A percentile compares a stretch with the other conserved stretches of the same genome.
These are phyloP conservation scores for Sporothrix pallida DNA, from an alignment of 2,329 filamentous ascomycete species.

Conservation along the genomic window DNA sequence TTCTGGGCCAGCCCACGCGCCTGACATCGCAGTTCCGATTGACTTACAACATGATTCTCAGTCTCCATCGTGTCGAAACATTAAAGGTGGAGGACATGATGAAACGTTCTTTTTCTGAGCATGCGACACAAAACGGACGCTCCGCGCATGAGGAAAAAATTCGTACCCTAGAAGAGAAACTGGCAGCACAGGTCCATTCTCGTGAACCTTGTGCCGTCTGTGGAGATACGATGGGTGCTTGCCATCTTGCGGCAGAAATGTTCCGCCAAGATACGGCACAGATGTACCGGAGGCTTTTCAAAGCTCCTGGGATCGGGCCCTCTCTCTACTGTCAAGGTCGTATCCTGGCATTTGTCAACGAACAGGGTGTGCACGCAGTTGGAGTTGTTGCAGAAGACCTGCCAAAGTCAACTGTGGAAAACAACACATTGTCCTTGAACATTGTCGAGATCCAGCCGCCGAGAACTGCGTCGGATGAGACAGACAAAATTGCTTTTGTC, in stretches of 20 bases:
- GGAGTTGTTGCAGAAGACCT: conserved; percentile 67
- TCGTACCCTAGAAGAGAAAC: conserved; percentile 85
- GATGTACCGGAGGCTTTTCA: conserved; percentile 75
- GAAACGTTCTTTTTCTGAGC: conserved; percentile 98
- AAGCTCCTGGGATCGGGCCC: conserved; percentile 76
- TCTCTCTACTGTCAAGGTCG: conserved; percentile 78
- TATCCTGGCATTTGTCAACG: conserved; percentile 76
- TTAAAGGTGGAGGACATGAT: conserved; percentile 99
- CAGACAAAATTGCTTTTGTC: conserved; percentile 86
- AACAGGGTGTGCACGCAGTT: conserved; percentile 80
- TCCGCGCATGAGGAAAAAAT: conserved; percentile 97
- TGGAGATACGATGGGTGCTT: conserved; percentile 77
- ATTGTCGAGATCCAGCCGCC: conserved; percentile 77
- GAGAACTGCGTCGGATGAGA: conserved; percentile 72
- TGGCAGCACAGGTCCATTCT: conserved; percentile 77
- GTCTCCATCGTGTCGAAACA: conserved; percentile 90
- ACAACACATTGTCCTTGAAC: conserved; percentile 70
- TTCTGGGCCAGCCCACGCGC: conserved; percentile 93
- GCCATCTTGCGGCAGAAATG: conserved; percentile 80
- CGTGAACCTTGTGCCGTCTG: conserved; percentile 83
- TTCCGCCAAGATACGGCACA: conserved; percentile 81
- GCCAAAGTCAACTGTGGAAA: conserved; percentile 60
- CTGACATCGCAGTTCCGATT: conserved; percentile 93
- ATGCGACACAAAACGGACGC: conserved; percentile 90
- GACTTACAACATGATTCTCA: conserved; percentile 99